Conservation (phyloP, 2,329 filamentous ascomycete genomes). For the Didymellaceae sp. region DNA sequence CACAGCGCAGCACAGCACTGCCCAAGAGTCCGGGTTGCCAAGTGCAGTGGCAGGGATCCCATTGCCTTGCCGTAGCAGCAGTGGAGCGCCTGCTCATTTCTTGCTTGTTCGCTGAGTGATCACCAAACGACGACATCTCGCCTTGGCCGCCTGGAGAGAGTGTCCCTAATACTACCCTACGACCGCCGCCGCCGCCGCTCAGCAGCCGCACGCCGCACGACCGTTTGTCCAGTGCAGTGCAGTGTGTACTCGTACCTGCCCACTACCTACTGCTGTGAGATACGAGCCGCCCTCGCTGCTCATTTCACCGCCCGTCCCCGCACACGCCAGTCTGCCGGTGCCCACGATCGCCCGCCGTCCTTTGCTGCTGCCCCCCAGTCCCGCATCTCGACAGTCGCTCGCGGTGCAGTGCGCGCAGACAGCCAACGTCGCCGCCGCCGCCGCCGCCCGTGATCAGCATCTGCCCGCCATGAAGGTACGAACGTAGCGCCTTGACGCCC, state of each 20-base stretch:
- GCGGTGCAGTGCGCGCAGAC: conserved; percentile 24
- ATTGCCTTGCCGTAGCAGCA: conserved; percentile 20
- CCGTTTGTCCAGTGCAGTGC: conserved; percentile 9
- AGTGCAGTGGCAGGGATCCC: conserved; percentile 22
- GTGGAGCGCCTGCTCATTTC: conserved; percentile 21
- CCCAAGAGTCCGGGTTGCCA: conserved; percentile 21
- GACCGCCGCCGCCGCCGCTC: conserved; percentile 13
- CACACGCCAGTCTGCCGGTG: conserved; percentile 29
- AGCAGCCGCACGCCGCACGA: conserved; percentile 22
- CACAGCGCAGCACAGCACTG: too few relatives aligned
- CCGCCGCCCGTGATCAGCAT: neutral
- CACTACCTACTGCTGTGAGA: too few relatives aligned
- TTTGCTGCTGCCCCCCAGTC: conserved; percentile 20
- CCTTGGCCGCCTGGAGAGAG: conserved; percentile 8
- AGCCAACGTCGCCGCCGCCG: conserved; percentile 10
- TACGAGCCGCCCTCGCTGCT: conserved; percentile 11
- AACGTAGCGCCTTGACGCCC: too few relatives aligned
- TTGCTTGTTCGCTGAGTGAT: conserved; percentile 14
- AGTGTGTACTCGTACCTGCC: too few relatives aligned
- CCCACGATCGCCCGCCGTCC: conserved; percentile 19
- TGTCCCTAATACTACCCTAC: too few relatives aligned
- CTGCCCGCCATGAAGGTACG: conserved; percentile 30
- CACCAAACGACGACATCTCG: conserved; percentile 17
- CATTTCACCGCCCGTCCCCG: conserved; percentile 25
- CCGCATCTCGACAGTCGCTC: conserved; percentile 5